Base-by-base conservation (phyloP, 1,284 basidiomycete genomes). In the Naganishia liquefaciens region DNA sequence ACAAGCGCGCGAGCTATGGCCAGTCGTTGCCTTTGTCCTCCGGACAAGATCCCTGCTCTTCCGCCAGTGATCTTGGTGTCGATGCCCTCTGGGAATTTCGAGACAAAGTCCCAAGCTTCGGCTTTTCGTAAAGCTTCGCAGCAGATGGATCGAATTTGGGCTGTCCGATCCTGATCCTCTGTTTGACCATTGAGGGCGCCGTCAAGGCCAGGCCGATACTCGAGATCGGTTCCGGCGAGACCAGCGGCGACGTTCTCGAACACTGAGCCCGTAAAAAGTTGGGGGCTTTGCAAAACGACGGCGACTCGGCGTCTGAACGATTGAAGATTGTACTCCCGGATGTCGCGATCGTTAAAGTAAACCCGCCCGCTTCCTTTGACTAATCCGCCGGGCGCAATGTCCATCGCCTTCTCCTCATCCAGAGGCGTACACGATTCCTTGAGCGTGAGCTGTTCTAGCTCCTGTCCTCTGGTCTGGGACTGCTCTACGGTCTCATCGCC, bases 21-120 rank as follows among this genome's bases (percentile, higher is more conserved):
- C 71, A 99, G 93, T 75, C 94, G 91, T 83, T 95, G 89, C 69
- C 93, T 93, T 80, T 97, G 93, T 68, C 94, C 94, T 73, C 94
- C 94, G 33, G 89, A 91, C 5, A 98, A 83, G 6, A 62, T 43
- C 10, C 51, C 52, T 3, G 52, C 46, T 43, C 58, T n/a, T n/a
- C 57, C 58, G 15, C 64, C 64, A 2, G 58, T 44, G 15, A 62
- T 62, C 33, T 55, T 39, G 0, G 60, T 66, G 47, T 80, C 72
- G 63, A 80, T 72, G 58, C 91, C 91, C 68, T 94, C 84, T 1
- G 95, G 95, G 5, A 99, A 80, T 0, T 86, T 87, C 71, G 84
- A 79, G 74, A 98, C 89, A 80, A 98, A 97, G 1, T 87, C 87
- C 72, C 95, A 89, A 0, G 93, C 93, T 72, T 96, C 95, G 21